Evolutionary conservation across 2,329 filamentous ascomycete species (phyloP).

Genomic region (Fusarium marasasianum): DNA sequence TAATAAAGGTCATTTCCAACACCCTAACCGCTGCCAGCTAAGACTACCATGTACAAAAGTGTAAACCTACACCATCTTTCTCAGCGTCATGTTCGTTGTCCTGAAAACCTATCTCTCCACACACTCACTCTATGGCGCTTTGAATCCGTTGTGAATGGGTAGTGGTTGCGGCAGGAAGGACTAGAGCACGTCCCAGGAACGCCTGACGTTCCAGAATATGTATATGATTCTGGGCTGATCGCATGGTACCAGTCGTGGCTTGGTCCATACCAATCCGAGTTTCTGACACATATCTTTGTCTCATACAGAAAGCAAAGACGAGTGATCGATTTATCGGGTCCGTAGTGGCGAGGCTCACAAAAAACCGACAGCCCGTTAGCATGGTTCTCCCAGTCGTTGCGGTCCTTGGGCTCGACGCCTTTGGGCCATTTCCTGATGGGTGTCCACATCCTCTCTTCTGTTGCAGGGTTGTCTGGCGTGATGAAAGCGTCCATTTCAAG

Average conservation of each 20-base stretch:
- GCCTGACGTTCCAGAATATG: not conserved
- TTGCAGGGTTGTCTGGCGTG: not conserved
- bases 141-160: not conserved
- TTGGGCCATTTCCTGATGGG: not conserved
- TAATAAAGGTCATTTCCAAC: not conserved
- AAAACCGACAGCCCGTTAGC: not conserved
- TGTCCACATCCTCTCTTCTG: not conserved
- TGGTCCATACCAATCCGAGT: not conserved
- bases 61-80: not conserved
- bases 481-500: not conserved
- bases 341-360: not conserved
- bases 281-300: not conserved
- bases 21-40: not conserved
- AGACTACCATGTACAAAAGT: not conserved
- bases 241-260: not conserved
- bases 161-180: not conserved
- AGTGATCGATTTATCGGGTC: not conserved
- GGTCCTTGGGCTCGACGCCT: not conserved
- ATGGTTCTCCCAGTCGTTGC: fast-evolving
- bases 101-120: not conserved
- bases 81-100: not conserved
- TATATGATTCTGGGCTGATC: not conserved
- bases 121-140: not conserved
- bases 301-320: not conserved
- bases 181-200: not conserved